Base-by-base conservation (phyloP, 495 filamentous ascomycete genomes). In the Tirmania nivea region DNA sequence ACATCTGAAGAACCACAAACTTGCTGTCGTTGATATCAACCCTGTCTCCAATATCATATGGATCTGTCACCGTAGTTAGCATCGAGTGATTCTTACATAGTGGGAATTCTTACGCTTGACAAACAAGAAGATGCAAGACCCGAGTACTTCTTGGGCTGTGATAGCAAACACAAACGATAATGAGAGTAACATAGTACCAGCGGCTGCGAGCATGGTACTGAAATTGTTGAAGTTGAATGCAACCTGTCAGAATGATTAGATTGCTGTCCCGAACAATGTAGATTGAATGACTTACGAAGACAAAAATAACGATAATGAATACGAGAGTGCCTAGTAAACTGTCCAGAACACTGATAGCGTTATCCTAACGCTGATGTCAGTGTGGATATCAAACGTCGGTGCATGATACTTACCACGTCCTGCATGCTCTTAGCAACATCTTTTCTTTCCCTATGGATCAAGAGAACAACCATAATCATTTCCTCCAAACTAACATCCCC, bases 61-160 rank as follows among this genome's bases (percentile, higher is more conserved):
- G 61, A 52, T 64, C 35, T 50, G 8, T 21, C 3, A 34, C 25
- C 21, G 25, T 31, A 3, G 25, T 31, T 31, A 31, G 25, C 3
- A 31, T 31, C 25, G 2, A 5, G 7, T 5, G 2, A 31, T 31
- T 31, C 25, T 7, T 31, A 7, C 25, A 31, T 31, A 31, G 14
- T 5, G 6, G 16, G 9, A n/a, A 54, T 73, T 75, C 14, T 73
- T 87, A 60, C 94, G 90, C 69, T 97, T 97, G 73, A 95, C 84
- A 63, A 97, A 96, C 7, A 97, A 72, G 71, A 97, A 97, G 66
- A 97, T 92, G 70, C 89, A 95, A 16, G 85, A 92, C 49, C 87
- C 89, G 11, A 96, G 74, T 52, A 97, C 79, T 67, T 97, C 90
- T 67, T 96, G 89, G 0, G 82, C 79, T 4, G 87, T 96, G 56